phyloP scores from a whole-genome alignment of 2,329 filamentous ascomycete species.

The Aspergillus persii region DNA sequence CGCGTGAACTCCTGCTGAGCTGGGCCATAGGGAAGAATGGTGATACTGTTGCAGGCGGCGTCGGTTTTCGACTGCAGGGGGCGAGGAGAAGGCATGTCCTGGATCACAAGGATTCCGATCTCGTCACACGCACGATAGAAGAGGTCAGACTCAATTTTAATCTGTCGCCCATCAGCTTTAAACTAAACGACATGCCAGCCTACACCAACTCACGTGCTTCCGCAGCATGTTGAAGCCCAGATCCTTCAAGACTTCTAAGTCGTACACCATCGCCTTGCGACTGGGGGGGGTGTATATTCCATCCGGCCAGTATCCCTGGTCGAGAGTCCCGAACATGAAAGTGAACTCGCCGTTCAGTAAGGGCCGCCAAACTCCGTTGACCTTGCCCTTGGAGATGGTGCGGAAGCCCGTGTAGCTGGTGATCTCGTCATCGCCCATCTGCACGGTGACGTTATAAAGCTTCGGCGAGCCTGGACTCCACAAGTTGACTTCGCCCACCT shows the following conservation, averaged over 20 bases:
- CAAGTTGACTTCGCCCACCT: conserved; percentile 53
- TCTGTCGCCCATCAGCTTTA: conserved; percentile 34
- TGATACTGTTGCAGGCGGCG: conserved; percentile 14
- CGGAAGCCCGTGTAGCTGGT: conserved; percentile 68
- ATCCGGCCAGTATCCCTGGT: conserved; percentile 72
- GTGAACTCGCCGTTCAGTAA: conserved; percentile 67
- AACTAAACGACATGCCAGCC: too few species aligned
- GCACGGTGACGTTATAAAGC: conserved; percentile 64
- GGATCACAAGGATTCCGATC: conserved; percentile 64
- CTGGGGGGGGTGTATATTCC: conserved; percentile 65
- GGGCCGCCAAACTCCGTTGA: conserved; percentile 60
- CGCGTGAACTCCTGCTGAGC: conserved; percentile 65
- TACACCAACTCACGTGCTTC: conserved; percentile 57
- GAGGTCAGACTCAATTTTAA: conserved; percentile 65
- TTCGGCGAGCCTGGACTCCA: conserved; percentile 65
- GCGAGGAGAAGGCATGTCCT: conserved; percentile 67
- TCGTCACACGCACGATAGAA: conserved; percentile 68
- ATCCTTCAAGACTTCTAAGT: conserved; percentile 62
- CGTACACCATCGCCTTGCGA: conserved; percentile 65
- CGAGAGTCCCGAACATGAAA: conserved; percentile 67
- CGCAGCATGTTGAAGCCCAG: conserved; percentile 69
- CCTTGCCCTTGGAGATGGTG: conserved; percentile 56
- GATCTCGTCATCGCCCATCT: conserved; percentile 52
- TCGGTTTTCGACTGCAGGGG: conserved; percentile 35
- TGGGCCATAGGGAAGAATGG: conserved; percentile 37